These are phyloP conservation scores for Apostasia shenzhenica DNA, from an alignment of 106 monocot species.

Conservation along the genomic window DNA sequence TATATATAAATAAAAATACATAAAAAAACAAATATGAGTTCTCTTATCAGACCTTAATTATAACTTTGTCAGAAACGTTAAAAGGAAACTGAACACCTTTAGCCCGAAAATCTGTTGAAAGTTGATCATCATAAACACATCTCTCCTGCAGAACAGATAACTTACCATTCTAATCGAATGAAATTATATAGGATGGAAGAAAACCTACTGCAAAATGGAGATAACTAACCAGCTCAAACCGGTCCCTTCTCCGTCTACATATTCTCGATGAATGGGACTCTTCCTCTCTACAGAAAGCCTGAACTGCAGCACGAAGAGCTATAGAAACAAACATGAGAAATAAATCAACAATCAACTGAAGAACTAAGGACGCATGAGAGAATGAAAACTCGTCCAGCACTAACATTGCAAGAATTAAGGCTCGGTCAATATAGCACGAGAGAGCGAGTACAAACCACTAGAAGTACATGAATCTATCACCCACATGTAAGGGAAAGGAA, in stretches of 20 bases:
- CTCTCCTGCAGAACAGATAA: slow-evolving; percentile 40
- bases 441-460: no score
- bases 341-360: neutral
- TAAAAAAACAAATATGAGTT: no score
- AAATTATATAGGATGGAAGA: neutral
- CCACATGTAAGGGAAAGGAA: no score
- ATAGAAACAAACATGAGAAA: slow-evolving; percentile 7
- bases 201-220: neutral
- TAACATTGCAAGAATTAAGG: no score
- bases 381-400: no score
- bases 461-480: no score
- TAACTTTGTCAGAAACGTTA: slow-evolving; percentile 71
- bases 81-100: slow-evolving; percentile 91
- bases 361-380: neutral
- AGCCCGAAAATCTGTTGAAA: slow-evolving; percentile 35
- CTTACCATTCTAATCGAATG: neutral
- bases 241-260: slow-evolving; percentile 65
- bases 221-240: slow-evolving; percentile 48
- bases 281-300: slow-evolving; percentile 78
- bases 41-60: slow-evolving; percentile 63
- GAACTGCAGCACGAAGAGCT: slow-evolving; percentile 85
- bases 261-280: slow-evolving; percentile 39
- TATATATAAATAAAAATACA: neutral
- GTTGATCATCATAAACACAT: slow-evolving; percentile 38
- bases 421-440: no score